Evolutionary conservation across 2,329 filamentous ascomycete genomes (phyloP).

Genomic region (Aspergillus arachidicola): DNA sequence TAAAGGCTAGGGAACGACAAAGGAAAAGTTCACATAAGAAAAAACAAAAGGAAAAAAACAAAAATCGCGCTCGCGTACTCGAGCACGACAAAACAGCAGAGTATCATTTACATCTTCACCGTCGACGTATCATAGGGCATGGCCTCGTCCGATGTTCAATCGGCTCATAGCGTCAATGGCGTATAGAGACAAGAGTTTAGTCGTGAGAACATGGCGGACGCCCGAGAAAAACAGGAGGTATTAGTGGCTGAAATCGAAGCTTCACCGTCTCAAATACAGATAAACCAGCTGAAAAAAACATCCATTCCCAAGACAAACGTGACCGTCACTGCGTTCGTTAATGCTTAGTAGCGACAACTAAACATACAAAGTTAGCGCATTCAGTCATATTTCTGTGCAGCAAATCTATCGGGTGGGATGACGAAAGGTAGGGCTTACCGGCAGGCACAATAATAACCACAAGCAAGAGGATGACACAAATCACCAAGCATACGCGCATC

Average conservation of each 20-base stretch:
- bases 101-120: slow-evolving; percentile 49
- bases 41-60: slow-evolving; percentile 9
- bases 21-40: slow-evolving; percentile 11
- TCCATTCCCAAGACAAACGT: slow-evolving; percentile 35
- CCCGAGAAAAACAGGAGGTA: slow-evolving; percentile 39
- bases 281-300: slow-evolving; percentile 38
- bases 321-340: slow-evolving; percentile 34
- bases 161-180: slow-evolving; percentile 32
- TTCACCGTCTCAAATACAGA: slow-evolving; percentile 30
- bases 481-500: slow-evolving; percentile 96
- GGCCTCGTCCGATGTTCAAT: slow-evolving; percentile 29
- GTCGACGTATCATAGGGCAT: slow-evolving; percentile 30
- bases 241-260: slow-evolving; percentile 39
- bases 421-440: slow-evolving; percentile 61
- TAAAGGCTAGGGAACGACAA: slow-evolving; percentile 25
- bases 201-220: slow-evolving; percentile 36
- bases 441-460: slow-evolving; percentile 92
- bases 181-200: slow-evolving; percentile 30
- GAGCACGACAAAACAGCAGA: slow-evolving; percentile 40
- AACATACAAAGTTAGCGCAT: slow-evolving; percentile 19
- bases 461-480: slow-evolving; percentile 87
- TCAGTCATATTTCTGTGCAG: slow-evolving; percentile 1
- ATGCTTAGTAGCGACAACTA: slow-evolving; percentile 49
- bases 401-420: neutral
- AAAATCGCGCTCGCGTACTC: slow-evolving; percentile 31